Conservation (phyloP, 1,139 yeast genomes). For the Kazachstania sp. region DNA sequence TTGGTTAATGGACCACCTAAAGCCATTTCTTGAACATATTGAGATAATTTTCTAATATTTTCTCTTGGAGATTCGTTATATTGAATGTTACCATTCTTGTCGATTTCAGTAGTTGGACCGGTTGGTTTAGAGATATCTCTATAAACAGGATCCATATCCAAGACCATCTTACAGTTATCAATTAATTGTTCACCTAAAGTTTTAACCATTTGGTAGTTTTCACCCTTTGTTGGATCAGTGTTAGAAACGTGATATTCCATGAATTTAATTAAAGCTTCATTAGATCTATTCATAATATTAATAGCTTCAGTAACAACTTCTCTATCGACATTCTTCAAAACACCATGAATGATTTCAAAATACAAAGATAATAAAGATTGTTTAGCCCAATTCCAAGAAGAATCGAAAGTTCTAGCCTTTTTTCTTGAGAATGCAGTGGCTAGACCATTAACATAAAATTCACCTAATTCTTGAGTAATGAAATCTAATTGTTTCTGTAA, state of each 20-base stretch:
- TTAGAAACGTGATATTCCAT: conserved; percentile 97
- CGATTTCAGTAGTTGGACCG: conserved; percentile 87
- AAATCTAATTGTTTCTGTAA: conserved; percentile 86
- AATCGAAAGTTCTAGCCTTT: conserved; percentile 93
- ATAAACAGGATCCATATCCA: conserved; percentile 78
- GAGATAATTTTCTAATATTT: conserved; percentile 87
- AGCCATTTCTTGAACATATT: conserved; percentile 94
- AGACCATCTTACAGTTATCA: conserved; percentile 88
- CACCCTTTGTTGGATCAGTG: conserved; percentile 84
- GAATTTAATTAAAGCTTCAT: conserved; percentile 85
- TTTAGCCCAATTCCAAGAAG: conserved; percentile 99
- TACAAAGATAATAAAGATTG: conserved; percentile 93
- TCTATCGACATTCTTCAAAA: conserved; percentile 76
- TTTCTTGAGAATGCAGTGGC: conserved; percentile 82
- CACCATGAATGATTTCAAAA: conserved; percentile 92
- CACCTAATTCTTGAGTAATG: conserved; percentile 94
- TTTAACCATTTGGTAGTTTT: conserved; percentile 78
- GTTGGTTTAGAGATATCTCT: conserved; percentile 92
- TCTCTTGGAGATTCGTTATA: conserved; percentile 84
- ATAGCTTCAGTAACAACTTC: conserved; percentile 95
- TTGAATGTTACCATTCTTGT: conserved; percentile 75
- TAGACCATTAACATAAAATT: conserved; percentile 85
- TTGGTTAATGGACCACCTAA: conserved; percentile 83
- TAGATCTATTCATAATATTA: conserved; percentile 94
- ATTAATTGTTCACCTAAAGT: conserved; percentile 86